phyloP scores from a whole-genome alignment of 192 early-diverging fungal genomes.

The Chytriomyces hyalinus region DNA sequence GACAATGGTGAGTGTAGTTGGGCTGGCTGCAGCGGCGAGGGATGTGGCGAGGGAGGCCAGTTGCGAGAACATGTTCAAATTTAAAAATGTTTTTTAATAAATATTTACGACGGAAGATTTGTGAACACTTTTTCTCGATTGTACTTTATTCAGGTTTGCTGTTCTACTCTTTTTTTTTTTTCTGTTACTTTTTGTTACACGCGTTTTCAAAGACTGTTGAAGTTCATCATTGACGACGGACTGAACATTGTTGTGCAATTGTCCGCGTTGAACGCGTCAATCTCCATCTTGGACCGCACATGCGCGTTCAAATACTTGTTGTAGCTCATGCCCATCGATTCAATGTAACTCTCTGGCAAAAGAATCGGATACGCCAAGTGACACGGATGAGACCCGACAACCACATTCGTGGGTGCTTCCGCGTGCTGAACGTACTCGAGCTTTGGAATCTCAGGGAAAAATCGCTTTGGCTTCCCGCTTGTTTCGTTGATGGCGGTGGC shows the following conservation, averaged over 20 bases:
- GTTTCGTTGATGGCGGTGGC: not conserved
- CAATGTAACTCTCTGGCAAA: constrained; percentile 4
- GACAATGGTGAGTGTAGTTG: constrained; percentile 40
- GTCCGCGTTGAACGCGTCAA: constrained; percentile 10
- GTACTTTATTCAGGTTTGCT: too few species aligned
- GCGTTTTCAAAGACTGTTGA: not conserved
- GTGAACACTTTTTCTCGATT: too few species aligned
- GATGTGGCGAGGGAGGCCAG: too few species aligned
- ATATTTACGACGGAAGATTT: too few species aligned
- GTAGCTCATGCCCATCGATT: constrained; percentile 21
- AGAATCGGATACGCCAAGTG: constrained; percentile 8
- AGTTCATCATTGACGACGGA: not conserved
- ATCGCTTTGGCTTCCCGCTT: not conserved
- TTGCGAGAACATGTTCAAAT: too few species aligned
- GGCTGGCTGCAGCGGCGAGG: not conserved
- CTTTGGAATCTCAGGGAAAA: constrained; percentile 8
- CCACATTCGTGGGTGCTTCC: constrained; percentile 6
- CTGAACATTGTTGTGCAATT: not conserved
- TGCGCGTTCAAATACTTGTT: constrained; percentile 1
- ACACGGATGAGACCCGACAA: not conserved
- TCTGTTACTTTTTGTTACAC: too few species aligned
- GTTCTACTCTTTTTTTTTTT: too few species aligned
- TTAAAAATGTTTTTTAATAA: too few species aligned
- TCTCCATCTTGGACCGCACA: constrained; percentile 9
- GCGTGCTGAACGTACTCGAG: not conserved